Base-by-base conservation (phyloP, 257 asterid genomes). In the Euphrasia confusa region DNA sequence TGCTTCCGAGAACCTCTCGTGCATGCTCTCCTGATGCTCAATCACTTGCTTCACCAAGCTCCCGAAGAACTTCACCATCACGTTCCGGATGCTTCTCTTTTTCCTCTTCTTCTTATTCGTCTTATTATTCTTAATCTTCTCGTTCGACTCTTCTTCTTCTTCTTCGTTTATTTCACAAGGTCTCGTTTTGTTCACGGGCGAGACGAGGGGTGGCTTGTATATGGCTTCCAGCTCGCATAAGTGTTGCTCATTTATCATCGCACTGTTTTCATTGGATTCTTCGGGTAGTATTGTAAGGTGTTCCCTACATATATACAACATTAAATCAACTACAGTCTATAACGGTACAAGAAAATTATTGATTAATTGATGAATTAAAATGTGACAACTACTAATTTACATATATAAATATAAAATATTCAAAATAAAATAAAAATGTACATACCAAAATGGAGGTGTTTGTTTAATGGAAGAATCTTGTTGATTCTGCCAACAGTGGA, bases 191-290 rank as follows among this genome's bases (percentile, higher is more conserved):
- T 35, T 60, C 0, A 4, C 24, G 21, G 54, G 37, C 1, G 64
- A 69, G 7, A 1, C 9, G 39, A 33, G 8, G 0, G 45, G 54
- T 11, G 57, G 68, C 6, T 60, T 58, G 60, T 73, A 81, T 26
- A 75, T 63, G 24, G 79, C 80, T 74, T 81, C 84, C 14, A 79
- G 78, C 65, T 81, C 81, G 17, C 88, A 79, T 30, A 63, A 62
- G 57, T 44, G 4, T 63, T 54, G 30, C 49, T 17, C 39, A 5
- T 6, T 30, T 30, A 21, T 21, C 24, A 30, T 30, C 5, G 33
- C 39, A 33, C 39, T 33, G 39, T 44, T 10, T 44, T 44, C 50
- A 44, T 44, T 44, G 50, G 50, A 44, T 44, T 3, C 50, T 4
- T 33, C 8, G 9, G 39, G 1, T 32, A 32, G 0, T 32, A 32